A percentile compares a stretch with the other conserved stretches of the same genome.
Conservation (phyloP, 805 yeast genomes). For the Kuraishia piskuri region DNA sequence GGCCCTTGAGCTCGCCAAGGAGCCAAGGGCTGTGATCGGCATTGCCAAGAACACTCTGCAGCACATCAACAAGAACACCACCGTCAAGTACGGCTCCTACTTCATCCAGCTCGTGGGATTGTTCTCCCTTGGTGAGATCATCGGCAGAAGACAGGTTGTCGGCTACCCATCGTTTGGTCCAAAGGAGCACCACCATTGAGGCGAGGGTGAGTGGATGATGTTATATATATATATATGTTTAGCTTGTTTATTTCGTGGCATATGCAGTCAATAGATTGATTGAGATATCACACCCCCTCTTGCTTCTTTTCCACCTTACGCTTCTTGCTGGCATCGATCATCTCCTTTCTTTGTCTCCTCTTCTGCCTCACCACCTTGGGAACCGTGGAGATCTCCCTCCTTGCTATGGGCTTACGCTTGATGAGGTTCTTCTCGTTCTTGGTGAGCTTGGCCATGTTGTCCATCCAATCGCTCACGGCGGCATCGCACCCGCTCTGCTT, state of each 20-base stretch:
- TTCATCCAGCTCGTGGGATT: conserved; percentile 82
- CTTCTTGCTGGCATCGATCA: conserved; percentile 70
- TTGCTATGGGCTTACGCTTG: conserved; percentile 47
- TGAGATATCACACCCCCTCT: background rate
- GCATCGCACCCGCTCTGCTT: conserved; percentile 72
- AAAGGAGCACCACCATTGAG: conserved; percentile 14
- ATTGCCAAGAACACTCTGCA: conserved; percentile 34
- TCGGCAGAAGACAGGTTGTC: conserved; percentile 90
- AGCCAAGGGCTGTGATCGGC: conserved; percentile 53
- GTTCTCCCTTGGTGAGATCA: conserved; percentile 89
- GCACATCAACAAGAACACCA: conserved; percentile 39
- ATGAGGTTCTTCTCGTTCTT: conserved; percentile 54
- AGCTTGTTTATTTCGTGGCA: too few relatives aligned
- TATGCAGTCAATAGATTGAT: too few relatives aligned
- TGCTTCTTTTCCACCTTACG: conserved; percentile 29
- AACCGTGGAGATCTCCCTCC: conserved; percentile 79
- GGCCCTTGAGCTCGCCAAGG: conserved; percentile 33
- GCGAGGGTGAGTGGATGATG: too few relatives aligned
- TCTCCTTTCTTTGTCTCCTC: conserved; percentile 52
- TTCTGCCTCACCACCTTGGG: conserved; percentile 60
- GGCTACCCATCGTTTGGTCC: conserved; percentile 72
- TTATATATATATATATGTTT: too few relatives aligned
- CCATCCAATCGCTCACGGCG: conserved; percentile 76
- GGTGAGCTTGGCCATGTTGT: conserved; percentile 53
- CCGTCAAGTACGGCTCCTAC: conserved; percentile 61